Evolutionary conservation across 306 rosid genomes (phyloP).

Genomic region (Pueraria montana): DNA sequence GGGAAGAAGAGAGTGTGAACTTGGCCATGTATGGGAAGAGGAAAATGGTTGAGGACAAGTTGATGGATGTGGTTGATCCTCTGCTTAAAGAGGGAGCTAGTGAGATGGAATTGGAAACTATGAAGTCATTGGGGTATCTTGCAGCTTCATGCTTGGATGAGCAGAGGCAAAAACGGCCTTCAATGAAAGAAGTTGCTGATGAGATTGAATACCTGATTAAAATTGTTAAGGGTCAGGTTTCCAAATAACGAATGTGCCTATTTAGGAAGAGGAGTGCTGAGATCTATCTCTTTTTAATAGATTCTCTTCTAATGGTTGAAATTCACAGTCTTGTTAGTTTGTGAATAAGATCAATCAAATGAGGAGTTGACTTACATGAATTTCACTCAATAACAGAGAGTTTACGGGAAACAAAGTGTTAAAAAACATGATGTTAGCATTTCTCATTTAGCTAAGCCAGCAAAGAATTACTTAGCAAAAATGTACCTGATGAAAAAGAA

Average conservation of each 20-base stretch:
- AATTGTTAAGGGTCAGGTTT: slow-evolving; percentile 42
- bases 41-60: slow-evolving; percentile 51
- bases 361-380: too few species aligned
- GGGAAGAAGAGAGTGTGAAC: slow-evolving; percentile 70
- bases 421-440: too few species aligned
- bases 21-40: slow-evolving; percentile 62
- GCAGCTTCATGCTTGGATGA: slow-evolving; percentile 65
- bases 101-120: slow-evolving; percentile 58
- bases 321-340: too few species aligned
- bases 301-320: too few species aligned
- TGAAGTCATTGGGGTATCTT: slow-evolving; percentile 59
- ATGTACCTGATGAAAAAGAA: too few species aligned
- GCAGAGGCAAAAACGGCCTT: slow-evolving; percentile 64
- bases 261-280: neutral
- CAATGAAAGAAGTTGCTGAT: slow-evolving; percentile 71
- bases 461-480: too few species aligned
- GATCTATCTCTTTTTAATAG: neutral
- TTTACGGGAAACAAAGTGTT: too few species aligned
- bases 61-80: slow-evolving; percentile 64
- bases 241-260: neutral
- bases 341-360: too few species aligned
- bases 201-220: slow-evolving; percentile 60
- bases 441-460: too few species aligned
- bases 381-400: too few species aligned
- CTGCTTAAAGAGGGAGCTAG: slow-evolving; percentile 54